These are phyloP conservation scores for Nidularia pulvinata DNA, from an alignment of 768 basidiomycete genomes.

Conservation along the genomic window DNA sequence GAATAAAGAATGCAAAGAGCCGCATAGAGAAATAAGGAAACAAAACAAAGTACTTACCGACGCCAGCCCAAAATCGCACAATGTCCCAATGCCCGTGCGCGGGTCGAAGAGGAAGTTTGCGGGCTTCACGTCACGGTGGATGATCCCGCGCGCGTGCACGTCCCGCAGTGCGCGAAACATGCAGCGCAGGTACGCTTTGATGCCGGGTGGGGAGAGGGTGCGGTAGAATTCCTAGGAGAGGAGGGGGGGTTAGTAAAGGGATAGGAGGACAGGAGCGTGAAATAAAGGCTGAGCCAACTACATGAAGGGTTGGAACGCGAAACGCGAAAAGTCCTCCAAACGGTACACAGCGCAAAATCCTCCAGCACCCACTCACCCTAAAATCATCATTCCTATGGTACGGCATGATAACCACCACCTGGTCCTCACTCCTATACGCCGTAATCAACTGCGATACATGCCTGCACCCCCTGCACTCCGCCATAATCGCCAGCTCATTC, in stretches of 20 bases:
- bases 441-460: constrained; percentile 94
- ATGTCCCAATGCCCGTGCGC: constrained; percentile 74
- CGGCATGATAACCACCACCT: constrained; percentile 93
- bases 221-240: constrained; percentile 72
- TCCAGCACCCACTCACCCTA: constrained; percentile 60
- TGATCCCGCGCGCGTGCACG: constrained; percentile 82
- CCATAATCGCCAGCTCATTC: constrained; percentile 92
- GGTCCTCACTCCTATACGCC: constrained; percentile 89
- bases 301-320: no score
- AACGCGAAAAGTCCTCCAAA: no score
- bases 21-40: not conserved
- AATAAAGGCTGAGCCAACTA: no score
- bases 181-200: constrained; percentile 88
- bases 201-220: constrained; percentile 67
- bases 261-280: not conserved
- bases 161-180: constrained; percentile 90
- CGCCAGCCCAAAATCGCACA: constrained; percentile 96
- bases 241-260: not conserved
- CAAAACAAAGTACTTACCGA: constrained; percentile 56
- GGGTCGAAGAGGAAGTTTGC: constrained; percentile 97
- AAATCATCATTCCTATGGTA: constrained; percentile 94
- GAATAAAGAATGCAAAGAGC: not conserved
- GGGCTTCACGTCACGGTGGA: constrained; percentile 98
- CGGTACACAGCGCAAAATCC: not conserved
- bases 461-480: constrained; percentile 79